Base-by-base conservation (phyloP, 352 stramenopile genomes). In the Phytopythium boreale region DNA sequence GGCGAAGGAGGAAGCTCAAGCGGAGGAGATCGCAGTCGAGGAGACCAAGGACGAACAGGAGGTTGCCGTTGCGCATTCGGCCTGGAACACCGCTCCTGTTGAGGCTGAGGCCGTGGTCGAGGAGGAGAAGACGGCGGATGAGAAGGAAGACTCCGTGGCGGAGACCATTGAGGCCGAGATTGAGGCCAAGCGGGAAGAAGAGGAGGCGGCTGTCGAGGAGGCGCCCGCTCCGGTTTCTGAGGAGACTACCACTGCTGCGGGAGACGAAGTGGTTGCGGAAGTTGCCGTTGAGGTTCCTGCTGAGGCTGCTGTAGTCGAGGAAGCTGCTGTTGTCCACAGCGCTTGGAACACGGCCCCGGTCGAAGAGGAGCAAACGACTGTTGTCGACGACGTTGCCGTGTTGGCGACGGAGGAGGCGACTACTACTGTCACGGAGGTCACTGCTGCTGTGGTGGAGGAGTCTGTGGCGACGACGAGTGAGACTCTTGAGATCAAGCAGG, bases 21-120 rank as follows among this genome's bases (percentile, higher is more conserved):
- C 41, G 8, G 67, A 74, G 46, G 53, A 51, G 11, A 47, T 59
- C 27, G 47, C 55, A 12, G 64, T 72, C 15, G 58, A 71, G 57
- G 50, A 59, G 31, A 14, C 64, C 11, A 43, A 51, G 20, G 37
- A 24, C 37, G 49, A 52, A 19, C 47, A 75, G 27, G 58, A 70
- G 44, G 63, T 15, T 27, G 34, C 34, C 22, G 43, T 24, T 27
- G 62, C 41, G 27, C 24, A 58, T 17, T 69, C 67, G 22, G 68
- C 76, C 31, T 88, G 78, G 80, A 88, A 78, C 56, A 56, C 69
- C 11, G 22, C 68, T 11, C 69, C 74, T 51, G 66, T 71, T 26
- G 59, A 74, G 62, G 59, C 76, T 9, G 63, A 72, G 62, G 36
- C 59, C 19, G 51, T 56, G 24, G 57, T 72, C 15, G 61, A 57